A percentile compares a stretch with the other conserved stretches of the same genome.
Evolutionary conservation across 495 filamentous ascomycete genomes (phyloP).

Genomic region (Choiromyces venosus): DNA sequence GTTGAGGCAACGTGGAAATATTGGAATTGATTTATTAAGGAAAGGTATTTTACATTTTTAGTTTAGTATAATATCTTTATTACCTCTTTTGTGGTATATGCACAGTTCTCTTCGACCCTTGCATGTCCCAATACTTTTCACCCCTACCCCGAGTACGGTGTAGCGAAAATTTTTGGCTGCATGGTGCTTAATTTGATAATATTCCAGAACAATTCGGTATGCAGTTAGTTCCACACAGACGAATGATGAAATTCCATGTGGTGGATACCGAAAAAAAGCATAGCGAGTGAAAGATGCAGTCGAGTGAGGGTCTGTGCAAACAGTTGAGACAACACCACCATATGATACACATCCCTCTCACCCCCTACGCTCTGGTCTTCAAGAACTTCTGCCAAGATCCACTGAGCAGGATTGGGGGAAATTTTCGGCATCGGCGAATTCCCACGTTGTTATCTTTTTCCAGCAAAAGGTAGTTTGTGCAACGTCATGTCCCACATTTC

Average conservation of each 20-base stretch:
- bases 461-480: background rate
- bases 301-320: constrained; percentile 1
- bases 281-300: background rate
- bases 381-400: background rate
- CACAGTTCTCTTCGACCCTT: too few relatives aligned
- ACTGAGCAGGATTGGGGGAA: background rate
- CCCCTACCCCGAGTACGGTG: too few relatives aligned
- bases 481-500: background rate
- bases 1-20: too few relatives aligned
- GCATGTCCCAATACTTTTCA: too few relatives aligned
- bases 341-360: background rate
- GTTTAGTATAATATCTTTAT: too few relatives aligned
- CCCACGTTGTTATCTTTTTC: background rate
- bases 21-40: too few relatives aligned
- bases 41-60: too few relatives aligned
- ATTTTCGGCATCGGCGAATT: background rate
- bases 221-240: background rate
- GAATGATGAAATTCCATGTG: background rate
- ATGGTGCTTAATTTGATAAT: background rate
- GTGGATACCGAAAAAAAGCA: background rate
- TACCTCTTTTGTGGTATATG: too few relatives aligned
- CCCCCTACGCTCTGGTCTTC: background rate
- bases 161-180: background rate
- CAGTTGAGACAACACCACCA: background rate
- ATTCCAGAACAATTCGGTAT: background rate